Percentiles rank a stretch among this genome's conserved stretches.
Evolutionary conservation across 768 basidiomycete genomes (phyloP).

Genomic region (Dioszegia aurantiaca): DNA sequence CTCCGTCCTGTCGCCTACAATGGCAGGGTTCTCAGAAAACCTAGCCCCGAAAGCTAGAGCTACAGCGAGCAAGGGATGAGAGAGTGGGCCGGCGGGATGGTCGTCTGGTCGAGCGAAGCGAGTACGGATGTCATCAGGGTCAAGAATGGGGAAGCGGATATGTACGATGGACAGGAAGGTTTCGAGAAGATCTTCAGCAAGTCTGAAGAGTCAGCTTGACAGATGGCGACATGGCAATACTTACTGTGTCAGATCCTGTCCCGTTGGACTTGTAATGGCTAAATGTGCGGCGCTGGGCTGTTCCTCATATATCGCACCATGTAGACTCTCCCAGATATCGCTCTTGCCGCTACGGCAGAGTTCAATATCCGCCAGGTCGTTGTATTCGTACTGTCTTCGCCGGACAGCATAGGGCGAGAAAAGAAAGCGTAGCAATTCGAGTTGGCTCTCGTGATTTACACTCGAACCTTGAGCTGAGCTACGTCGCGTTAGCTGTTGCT

Average conservation of each 20-base stretch:
- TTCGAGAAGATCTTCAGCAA: conserved; percentile 87
- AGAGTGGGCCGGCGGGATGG: conserved; percentile 43
- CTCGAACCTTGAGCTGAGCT: too few species aligned
- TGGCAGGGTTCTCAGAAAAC: conserved; percentile 84
- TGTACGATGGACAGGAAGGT: conserved; percentile 84
- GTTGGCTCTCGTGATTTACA: conserved; percentile 22
- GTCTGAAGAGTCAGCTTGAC: conserved; percentile 54
- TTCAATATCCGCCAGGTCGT: conserved; percentile 35
- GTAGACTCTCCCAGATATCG: conserved; percentile 40
- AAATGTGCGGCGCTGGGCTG: conserved; percentile 63
- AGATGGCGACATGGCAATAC: neutral
- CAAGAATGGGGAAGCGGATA: conserved; percentile 79
- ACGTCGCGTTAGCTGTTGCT: too few species aligned
- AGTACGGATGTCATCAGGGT: conserved; percentile 74
- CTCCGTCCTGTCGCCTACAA: conserved; percentile 71
- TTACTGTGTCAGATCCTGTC: conserved; percentile 57
- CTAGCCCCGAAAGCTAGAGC: conserved; percentile 89
- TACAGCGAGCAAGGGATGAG: conserved; percentile 66
- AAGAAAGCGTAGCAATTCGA: conserved; percentile 45
- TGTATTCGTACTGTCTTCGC: conserved; percentile 35
- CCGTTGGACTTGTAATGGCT: conserved; percentile 64
- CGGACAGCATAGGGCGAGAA: conserved; percentile 43
- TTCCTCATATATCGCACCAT: conserved; percentile 33
- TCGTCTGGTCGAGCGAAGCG: conserved; percentile 58
- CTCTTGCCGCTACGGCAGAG: conserved; percentile 22